phyloP scores from a whole-genome alignment of 2,329 filamentous ascomycete genomes.

The Dactylellina parvicollis region DNA sequence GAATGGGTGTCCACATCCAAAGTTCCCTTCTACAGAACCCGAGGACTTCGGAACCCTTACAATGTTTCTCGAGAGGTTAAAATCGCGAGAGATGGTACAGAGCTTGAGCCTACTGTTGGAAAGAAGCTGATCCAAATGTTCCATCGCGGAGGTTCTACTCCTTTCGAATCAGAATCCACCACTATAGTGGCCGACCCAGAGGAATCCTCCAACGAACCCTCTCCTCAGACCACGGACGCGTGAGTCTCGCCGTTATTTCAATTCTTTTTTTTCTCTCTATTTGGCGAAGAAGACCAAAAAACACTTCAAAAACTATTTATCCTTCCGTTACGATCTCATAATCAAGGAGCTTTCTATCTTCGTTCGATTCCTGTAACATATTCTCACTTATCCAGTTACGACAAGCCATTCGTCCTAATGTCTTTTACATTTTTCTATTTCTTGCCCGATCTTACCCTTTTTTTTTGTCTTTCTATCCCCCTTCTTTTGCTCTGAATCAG shows the following conservation, averaged over 20 bases:
- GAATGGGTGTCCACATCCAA: conserved; percentile 87
- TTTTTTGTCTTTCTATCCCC: background rate
- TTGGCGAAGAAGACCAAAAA: background rate
- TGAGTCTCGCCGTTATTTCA: background rate
- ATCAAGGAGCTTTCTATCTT: background rate
- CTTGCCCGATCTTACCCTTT: background rate
- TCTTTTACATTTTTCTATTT: conserved; percentile 13
- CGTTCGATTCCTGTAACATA: conserved; percentile 48
- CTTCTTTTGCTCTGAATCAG: conserved; percentile 15
- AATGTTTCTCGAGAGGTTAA: conserved; percentile 96
- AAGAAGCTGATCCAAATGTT: conserved; percentile 81
- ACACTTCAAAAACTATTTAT: background rate
- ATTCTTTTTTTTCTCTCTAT: background rate
- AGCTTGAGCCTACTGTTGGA: conserved; percentile 85
- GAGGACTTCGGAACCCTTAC: conserved; percentile 90
- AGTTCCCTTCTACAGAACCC: conserved; percentile 86
- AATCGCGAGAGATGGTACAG: conserved; percentile 92
- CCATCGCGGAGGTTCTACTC: conserved; percentile 64
- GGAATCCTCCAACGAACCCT: background rate
- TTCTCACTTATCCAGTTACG: conserved; percentile 20
- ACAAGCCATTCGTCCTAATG: conserved; percentile 28
- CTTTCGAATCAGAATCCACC: conserved; percentile 38
- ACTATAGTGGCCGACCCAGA: conserved; percentile 6
- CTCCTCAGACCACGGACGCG: conserved; percentile 4
- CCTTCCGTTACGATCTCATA: conserved; percentile 1